Percentiles rank a stretch among this genome's conserved stretches.
phyloP scores from a whole-genome alignment of 2,329 filamentous ascomycete species.

The Huntiella omanensis region DNA sequence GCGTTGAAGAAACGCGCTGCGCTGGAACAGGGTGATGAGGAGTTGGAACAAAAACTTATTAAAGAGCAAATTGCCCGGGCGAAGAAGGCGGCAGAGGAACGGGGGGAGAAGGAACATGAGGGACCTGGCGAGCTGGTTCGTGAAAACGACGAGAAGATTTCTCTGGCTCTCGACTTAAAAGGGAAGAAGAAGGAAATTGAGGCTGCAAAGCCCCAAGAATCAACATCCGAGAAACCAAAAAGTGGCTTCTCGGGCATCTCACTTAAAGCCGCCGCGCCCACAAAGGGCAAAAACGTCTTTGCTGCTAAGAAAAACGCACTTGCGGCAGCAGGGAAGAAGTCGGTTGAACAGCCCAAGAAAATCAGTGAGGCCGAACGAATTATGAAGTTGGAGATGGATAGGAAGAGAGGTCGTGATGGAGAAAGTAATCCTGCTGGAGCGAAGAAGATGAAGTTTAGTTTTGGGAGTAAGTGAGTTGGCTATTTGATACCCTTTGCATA shows the following conservation, averaged over 20 bases:
- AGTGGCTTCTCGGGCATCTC: conserved; percentile 28
- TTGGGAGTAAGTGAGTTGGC: conserved; percentile 5
- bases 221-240: conserved; percentile 19
- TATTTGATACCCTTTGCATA: background rate
- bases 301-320: conserved; percentile 12
- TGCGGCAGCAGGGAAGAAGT: conserved; percentile 22
- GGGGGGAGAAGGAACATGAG: conserved; percentile 22
- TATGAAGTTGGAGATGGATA: conserved; percentile 69
- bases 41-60: conserved; percentile 67
- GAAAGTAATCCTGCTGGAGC: conserved; percentile 19
- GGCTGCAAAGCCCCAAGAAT: background rate
- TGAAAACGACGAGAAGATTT: conserved; percentile 58
- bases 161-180: conserved; percentile 41
- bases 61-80: conserved; percentile 69
- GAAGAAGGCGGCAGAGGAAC: conserved; percentile 34
- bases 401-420: conserved; percentile 38
- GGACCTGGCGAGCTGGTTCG: conserved; percentile 32
- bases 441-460: conserved; percentile 25
- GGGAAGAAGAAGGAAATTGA: conserved; percentile 18
- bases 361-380: conserved; percentile 79
- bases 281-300: conserved; percentile 61
- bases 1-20: conserved; percentile 67
- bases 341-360: conserved; percentile 51
- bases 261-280: conserved; percentile 37
- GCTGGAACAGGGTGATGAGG: conserved; percentile 79